These are phyloP conservation scores for Coemansia sp. DNA, from an alignment of 192 early-diverging fungal species.

Conservation along the genomic window DNA sequence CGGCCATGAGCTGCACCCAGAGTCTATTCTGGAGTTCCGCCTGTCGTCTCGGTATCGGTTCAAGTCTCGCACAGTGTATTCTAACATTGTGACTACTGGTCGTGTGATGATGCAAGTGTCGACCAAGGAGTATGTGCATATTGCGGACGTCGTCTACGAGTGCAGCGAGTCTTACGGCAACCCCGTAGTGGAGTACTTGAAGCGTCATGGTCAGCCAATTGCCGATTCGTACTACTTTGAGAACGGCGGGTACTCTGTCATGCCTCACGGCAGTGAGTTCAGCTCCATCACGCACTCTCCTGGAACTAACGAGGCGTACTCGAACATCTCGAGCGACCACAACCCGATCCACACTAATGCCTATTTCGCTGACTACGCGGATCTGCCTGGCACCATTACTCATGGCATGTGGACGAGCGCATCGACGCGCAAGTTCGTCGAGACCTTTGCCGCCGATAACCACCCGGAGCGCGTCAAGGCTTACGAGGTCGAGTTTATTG, in stretches of 20 bases:
- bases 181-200: slow-evolving; percentile 85
- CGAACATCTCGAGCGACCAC: slow-evolving; percentile 83
- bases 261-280: slow-evolving; percentile 80
- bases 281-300: slow-evolving; percentile 85
- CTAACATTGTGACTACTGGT: slow-evolving; percentile 71
- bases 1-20: slow-evolving; percentile 60
- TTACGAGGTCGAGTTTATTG: slow-evolving; percentile 86
- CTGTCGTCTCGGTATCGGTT: slow-evolving; percentile 48
- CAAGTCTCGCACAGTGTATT: slow-evolving; percentile 59
- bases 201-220: slow-evolving; percentile 79
- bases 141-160: slow-evolving; percentile 78
- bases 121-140: slow-evolving; percentile 78
- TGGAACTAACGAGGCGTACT: slow-evolving; percentile 85
- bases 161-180: slow-evolving; percentile 77
- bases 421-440: slow-evolving; percentile 93
- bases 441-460: slow-evolving; percentile 94
- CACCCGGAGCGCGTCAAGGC: slow-evolving; percentile 83
- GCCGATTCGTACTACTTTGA: slow-evolving; percentile 88
- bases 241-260: slow-evolving; percentile 71
- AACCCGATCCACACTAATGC: slow-evolving; percentile 97
- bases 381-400: slow-evolving; percentile 92
- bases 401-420: slow-evolving; percentile 99
- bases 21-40: slow-evolving; percentile 55
- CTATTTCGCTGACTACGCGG: slow-evolving; percentile 89
- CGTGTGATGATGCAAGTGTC: slow-evolving; percentile 74